Evolutionary conservation across 306 rosid species (phyloP).

Genomic region (Trifolium pratense): DNA sequence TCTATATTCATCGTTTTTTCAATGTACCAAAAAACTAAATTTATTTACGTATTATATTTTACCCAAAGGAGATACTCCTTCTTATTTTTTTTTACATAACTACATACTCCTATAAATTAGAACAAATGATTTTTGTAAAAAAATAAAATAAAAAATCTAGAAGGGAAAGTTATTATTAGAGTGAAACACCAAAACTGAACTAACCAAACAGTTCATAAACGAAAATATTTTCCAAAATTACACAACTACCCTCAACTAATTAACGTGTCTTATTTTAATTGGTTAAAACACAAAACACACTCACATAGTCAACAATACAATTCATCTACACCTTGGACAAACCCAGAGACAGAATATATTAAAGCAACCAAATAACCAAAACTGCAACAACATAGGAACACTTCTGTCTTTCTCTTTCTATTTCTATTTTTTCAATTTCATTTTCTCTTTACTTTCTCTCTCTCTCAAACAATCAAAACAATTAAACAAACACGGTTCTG

Average conservation of each 20-base stretch:
- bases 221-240: not conserved
- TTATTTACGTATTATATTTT: no score
- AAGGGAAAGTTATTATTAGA: no score
- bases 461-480: no score
- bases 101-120: no score
- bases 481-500: slow-evolving; percentile 25
- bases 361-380: slow-evolving; percentile 18
- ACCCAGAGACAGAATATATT: slow-evolving; percentile 28
- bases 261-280: slow-evolving; percentile 39
- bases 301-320: not conserved
- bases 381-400: slow-evolving; percentile 9
- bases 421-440: no score
- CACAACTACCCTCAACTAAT: slow-evolving; percentile 14
- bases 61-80: no score
- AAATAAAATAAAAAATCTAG: no score
- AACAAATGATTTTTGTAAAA: no score
- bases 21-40: no score
- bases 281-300: not conserved
- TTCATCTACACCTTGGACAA: slow-evolving; percentile 30
- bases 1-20: no score
- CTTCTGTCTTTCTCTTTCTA: slow-evolving; percentile 22
- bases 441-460: not conserved
- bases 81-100: no score
- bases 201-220: slow-evolving; percentile 28
- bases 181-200: not conserved